Percentiles rank a stretch among this genome's conserved stretches.
Evolutionary conservation across 805 yeast species (phyloP).

Genomic region (Dipodascopsis uninucleata): DNA sequence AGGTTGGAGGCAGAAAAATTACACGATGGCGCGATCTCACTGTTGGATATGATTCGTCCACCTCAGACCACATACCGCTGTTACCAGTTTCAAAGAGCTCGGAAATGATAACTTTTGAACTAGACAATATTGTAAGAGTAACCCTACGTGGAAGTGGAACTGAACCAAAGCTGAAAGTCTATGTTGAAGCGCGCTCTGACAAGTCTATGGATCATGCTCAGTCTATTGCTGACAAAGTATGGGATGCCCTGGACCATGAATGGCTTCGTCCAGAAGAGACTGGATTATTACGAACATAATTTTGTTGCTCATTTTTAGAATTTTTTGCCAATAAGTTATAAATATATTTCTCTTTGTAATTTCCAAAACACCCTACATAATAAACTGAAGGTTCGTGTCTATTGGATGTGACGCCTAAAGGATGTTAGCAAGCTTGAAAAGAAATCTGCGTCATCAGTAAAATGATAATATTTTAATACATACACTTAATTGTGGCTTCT

Average conservation of each 20-base stretch:
- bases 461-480: conserved; percentile 5
- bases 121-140: conserved; percentile 56
- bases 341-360: no score
- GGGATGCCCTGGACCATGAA: conserved; percentile 60
- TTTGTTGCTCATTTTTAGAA: no score
- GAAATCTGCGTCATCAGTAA: no score
- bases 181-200: conserved; percentile 71
- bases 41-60: conserved; percentile 69
- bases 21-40: conserved; percentile 80
- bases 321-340: no score
- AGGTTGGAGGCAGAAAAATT: conserved; percentile 57
- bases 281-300: conserved; percentile 37
- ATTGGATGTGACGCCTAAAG: conserved; percentile 67
- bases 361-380: conserved; percentile 38
- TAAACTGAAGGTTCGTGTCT: conserved; percentile 54
- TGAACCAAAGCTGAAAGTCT: conserved; percentile 89
- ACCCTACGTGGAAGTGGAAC: conserved; percentile 95
- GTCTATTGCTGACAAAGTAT: conserved; percentile 55
- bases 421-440: not conserved
- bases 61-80: conserved; percentile 52
- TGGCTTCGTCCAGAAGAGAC: conserved; percentile 69
- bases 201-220: conserved; percentile 38
- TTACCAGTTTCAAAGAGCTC: conserved; percentile 70
- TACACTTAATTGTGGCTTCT: conserved; percentile 72
- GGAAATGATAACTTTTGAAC: conserved; percentile 78